Conservation (phyloP, 768 basidiomycete species). For the Termitomyces sp. region DNA sequence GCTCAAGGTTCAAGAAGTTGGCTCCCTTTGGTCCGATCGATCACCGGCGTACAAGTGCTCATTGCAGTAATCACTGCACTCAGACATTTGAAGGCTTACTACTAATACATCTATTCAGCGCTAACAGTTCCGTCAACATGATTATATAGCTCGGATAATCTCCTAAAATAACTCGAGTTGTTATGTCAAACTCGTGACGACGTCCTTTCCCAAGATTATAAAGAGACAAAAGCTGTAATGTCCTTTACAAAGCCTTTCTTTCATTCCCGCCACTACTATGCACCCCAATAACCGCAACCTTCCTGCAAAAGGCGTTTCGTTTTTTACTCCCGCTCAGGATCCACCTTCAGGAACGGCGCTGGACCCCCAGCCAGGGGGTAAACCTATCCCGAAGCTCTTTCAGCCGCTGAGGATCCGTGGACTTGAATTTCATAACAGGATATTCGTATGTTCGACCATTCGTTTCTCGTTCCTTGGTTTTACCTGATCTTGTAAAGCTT, state of each 20-base stretch:
- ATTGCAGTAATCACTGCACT: background rate
- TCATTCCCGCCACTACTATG: conserved; percentile 11
- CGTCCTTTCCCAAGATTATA: background rate
- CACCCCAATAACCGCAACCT: conserved; percentile 12
- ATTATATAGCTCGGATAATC: background rate
- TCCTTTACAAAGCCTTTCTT: background rate
- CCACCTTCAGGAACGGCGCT: conserved; percentile 40
- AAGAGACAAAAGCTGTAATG: background rate
- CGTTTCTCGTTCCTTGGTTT: background rate
- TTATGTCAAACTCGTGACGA: background rate
- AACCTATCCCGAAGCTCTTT: conserved; percentile 35
- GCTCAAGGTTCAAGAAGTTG: no score
- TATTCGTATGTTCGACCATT: conserved; percentile 34
- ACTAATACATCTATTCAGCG: no score
- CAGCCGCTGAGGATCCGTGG: conserved; percentile 52
- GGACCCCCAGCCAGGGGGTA: conserved; percentile 33
- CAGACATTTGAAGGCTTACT: background rate
- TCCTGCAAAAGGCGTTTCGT: conserved; percentile 18
- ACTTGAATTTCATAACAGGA: conserved; percentile 48
- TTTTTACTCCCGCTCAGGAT: conserved; percentile 41
- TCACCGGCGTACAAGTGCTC: background rate
- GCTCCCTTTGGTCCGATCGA: background rate
- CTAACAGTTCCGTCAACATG: background rate
- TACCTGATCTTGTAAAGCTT: conserved; percentile 23
- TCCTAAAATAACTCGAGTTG: background rate